Base-by-base conservation (phyloP, 176 grass and related monocot genomes). In the Oryza glaberrima region DNA sequence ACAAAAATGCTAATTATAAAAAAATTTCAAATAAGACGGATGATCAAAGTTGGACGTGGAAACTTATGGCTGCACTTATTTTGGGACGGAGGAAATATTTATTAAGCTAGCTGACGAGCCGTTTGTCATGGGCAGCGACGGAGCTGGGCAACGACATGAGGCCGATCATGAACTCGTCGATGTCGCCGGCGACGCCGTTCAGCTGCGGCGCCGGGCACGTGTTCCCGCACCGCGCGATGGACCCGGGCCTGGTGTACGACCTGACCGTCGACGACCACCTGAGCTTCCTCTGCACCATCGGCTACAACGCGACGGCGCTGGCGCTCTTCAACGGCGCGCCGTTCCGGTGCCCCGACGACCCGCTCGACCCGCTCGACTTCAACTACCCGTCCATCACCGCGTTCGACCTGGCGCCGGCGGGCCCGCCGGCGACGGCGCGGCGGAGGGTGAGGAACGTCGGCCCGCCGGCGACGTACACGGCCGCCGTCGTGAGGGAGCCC, bases 221-320 rank as follows among this genome's bases (percentile, higher is more conserved):
- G 0, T 75, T 88, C 75, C 94, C 92, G 26, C 73, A 52, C 15
- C 67, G 67, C 0, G 86, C 94, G 15, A 61, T 94, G 44, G 87
- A 97, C 82, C 94, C 94, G 12, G 94, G 94, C 45, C 84, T 97
- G 20, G 88, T 97, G 17, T 97, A 97, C 51, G 92, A 97, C 77
- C 66, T 86, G 48, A 43, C 80, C 6, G 3, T 61, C 8, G 26
- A 17, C 10, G 92, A 97, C 75, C 90, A 97, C 86, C 79, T 97
- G 45, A 61, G 88, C 85, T 97, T 94, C 83, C 84, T 97, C 48
- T 97, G 92, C 83, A 12, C 81, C 60, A 8, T 88, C 11, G 90
- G 94, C 16, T 97, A 97, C 88, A 89, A 92, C 64, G 36, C 83
- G 7, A 80, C 71, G 14, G 69, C 89, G 25, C 49, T 94, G 35